A percentile compares a stretch with the other conserved stretches of the same genome.
These are phyloP conservation scores for Penicillium salamii DNA, from an alignment of 495 filamentous ascomycete genomes.

Conservation along the genomic window DNA sequence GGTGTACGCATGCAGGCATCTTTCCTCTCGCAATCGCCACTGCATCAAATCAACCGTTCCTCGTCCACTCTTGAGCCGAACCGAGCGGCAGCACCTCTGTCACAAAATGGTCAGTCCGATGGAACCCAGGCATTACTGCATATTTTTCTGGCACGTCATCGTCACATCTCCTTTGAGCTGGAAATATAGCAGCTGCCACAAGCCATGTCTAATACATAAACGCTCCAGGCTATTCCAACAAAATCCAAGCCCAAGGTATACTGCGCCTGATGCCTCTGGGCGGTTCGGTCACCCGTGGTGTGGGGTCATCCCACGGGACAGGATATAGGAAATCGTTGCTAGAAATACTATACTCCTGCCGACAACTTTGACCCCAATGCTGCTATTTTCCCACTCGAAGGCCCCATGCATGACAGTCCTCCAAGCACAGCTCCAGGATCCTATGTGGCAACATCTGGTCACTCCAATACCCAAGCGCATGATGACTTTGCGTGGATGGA, in stretches of 20 bases:
- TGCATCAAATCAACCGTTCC: not conserved
- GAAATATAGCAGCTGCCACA: not conserved
- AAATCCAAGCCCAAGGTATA: not conserved
- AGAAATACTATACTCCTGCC: not conserved
- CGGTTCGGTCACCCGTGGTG: not conserved
- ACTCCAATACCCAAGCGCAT: not conserved
- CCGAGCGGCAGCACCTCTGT: not conserved
- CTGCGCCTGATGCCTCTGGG: not conserved
- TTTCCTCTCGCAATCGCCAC: not conserved
- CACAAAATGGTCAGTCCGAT: not conserved
- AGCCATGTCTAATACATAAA: not conserved
- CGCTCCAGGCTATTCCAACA: not conserved
- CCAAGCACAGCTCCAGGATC: too few species aligned
- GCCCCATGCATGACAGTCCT: too few species aligned
- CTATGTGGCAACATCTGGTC: too few species aligned
- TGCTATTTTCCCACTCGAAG: not conserved
- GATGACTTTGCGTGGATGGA: not conserved
- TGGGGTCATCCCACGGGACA: not conserved
- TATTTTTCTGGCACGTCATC: too few species aligned
- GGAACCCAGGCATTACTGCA: too few species aligned
- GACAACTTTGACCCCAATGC: not conserved
- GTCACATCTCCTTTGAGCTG: too few species aligned
- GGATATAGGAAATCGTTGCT: slow-evolving; percentile 1
- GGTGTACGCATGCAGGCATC: not conserved
- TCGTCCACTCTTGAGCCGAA: not conserved